phyloP scores from a whole-genome alignment of 495 filamentous ascomycete species.

The Xylaria venustula region DNA sequence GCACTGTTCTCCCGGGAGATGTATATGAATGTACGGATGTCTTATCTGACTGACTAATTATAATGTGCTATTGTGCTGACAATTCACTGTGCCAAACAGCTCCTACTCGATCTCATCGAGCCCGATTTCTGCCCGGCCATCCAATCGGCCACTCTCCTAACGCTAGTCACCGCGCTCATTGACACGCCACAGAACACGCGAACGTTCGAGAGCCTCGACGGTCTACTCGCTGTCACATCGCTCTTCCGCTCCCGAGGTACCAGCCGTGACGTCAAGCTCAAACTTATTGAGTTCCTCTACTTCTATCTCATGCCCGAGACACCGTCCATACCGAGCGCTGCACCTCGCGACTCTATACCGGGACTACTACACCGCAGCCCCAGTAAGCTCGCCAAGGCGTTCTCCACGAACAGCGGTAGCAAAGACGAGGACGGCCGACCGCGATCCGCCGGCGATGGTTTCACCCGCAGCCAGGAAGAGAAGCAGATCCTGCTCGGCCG shows the following conservation, averaged over 20 bases:
- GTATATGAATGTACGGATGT: slow-evolving; percentile 79
- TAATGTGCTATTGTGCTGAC: neutral
- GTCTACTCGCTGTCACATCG: slow-evolving; percentile 87
- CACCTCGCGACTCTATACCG: slow-evolving; percentile 29
- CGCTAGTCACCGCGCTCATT: slow-evolving; percentile 83
- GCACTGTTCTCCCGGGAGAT: slow-evolving; percentile 83
- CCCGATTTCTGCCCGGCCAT: slow-evolving; percentile 87
- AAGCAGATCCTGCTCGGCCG: slow-evolving; percentile 81
- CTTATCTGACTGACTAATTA: too few species aligned
- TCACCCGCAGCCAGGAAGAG: slow-evolving; percentile 73
- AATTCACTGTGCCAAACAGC: slow-evolving; percentile 37
- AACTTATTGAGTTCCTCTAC: slow-evolving; percentile 92
- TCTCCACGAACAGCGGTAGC: slow-evolving; percentile 32
- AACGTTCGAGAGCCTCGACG: slow-evolving; percentile 89
- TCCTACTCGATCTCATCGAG: slow-evolving; percentile 92
- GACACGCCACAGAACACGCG: slow-evolving; percentile 82
- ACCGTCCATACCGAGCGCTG: slow-evolving; percentile 52
- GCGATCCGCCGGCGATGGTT: slow-evolving; percentile 36
- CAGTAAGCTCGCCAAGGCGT: slow-evolving; percentile 62
- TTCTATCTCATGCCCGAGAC: slow-evolving; percentile 97
- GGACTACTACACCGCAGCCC: slow-evolving; percentile 65
- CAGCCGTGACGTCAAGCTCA: slow-evolving; percentile 83
- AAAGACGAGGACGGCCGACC: slow-evolving; percentile 40
- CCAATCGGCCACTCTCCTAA: slow-evolving; percentile 84
- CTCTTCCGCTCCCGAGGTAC: slow-evolving; percentile 86